Evolutionary conservation across 192 early-diverging fungal species (phyloP).

Genomic region (Backusella tarrabulga): DNA sequence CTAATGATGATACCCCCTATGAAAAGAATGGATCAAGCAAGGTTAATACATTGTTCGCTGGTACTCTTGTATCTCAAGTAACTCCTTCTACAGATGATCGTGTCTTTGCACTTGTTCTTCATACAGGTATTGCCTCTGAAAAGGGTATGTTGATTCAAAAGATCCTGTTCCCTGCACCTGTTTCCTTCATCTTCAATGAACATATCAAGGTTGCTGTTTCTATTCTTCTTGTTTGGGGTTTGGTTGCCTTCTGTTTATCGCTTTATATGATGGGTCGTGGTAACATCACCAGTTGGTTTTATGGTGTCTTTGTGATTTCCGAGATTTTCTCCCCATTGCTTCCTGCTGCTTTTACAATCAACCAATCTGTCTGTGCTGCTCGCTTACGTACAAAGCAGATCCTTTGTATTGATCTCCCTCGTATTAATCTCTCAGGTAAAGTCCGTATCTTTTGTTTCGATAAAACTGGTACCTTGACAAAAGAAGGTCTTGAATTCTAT

Average conservation of each 20-base stretch:
- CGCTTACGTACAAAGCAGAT: conserved; percentile 62
- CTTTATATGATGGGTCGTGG: conserved; percentile 58
- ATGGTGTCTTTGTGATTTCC: conserved; percentile 72
- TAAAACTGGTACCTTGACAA: conserved; percentile 80
- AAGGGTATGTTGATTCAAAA: conserved; percentile 72
- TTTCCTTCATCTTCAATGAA: conserved; percentile 80
- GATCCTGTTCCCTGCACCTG: conserved; percentile 66
- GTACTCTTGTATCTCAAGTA: conserved; percentile 63
- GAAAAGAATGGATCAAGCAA: conserved; percentile 40
- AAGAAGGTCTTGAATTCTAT: conserved; percentile 66
- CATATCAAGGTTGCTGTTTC: conserved; percentile 72
- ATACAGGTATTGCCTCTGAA: conserved; percentile 62
- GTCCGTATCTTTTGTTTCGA: conserved; percentile 75
- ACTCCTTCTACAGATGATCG: conserved; percentile 22
- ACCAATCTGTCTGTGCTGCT: conserved; percentile 65
- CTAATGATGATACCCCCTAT: conserved; percentile 47
- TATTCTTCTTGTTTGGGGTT: conserved; percentile 64
- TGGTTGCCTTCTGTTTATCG: conserved; percentile 51
- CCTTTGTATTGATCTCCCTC: conserved; percentile 66
- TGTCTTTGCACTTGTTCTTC: conserved; percentile 56
- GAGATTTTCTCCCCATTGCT: conserved; percentile 69
- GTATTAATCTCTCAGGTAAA: conserved; percentile 75
- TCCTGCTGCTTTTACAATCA: conserved; percentile 72
- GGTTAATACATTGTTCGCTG: conserved; percentile 62
- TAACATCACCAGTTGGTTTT: conserved; percentile 68